phyloP scores from a whole-genome alignment of 306 rosid genomes.

The Malus fusca region DNA sequence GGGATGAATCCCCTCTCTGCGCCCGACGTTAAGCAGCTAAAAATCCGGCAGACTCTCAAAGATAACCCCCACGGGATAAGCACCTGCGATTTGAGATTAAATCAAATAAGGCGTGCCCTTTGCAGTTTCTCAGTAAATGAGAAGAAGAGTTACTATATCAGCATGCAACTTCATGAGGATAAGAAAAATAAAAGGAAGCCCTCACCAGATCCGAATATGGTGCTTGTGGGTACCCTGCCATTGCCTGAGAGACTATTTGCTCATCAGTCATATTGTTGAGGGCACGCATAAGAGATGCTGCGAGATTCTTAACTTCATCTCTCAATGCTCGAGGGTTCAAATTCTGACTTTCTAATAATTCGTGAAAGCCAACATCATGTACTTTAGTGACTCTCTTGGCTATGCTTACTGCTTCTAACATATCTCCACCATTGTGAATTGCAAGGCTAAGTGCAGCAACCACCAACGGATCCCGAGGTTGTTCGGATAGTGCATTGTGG shows the following conservation, averaged over 20 bases:
- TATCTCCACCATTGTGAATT: conserved; percentile 73
- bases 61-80: conserved; percentile 52
- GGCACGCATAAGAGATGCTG: conserved; percentile 40
- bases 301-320: conserved; percentile 50
- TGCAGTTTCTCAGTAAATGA: background rate
- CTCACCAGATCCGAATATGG: conserved; percentile 72
- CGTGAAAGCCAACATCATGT: conserved; percentile 51
- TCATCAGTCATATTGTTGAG: conserved; percentile 59
- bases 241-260: conserved; percentile 58
- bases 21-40: conserved; percentile 36
- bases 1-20: conserved; percentile 20
- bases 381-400: conserved; percentile 49
- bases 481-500: conserved; percentile 59
- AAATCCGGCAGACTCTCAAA: conserved; percentile 40
- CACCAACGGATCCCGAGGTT: conserved; percentile 55
- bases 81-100: conserved; percentile 45
- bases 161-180: background rate
- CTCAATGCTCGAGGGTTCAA: conserved; percentile 30
- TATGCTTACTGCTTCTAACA: conserved; percentile 58
- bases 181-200: background rate
- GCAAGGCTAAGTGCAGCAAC: conserved; percentile 83
- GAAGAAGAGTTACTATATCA: background rate
- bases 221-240: conserved; percentile 68
- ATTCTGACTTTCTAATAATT: conserved; percentile 46
- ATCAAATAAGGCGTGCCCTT: background rate